These are phyloP conservation scores for Mortierella sp. DNA, from an alignment of 371 early-diverging fungal species.

Conservation along the genomic window DNA sequence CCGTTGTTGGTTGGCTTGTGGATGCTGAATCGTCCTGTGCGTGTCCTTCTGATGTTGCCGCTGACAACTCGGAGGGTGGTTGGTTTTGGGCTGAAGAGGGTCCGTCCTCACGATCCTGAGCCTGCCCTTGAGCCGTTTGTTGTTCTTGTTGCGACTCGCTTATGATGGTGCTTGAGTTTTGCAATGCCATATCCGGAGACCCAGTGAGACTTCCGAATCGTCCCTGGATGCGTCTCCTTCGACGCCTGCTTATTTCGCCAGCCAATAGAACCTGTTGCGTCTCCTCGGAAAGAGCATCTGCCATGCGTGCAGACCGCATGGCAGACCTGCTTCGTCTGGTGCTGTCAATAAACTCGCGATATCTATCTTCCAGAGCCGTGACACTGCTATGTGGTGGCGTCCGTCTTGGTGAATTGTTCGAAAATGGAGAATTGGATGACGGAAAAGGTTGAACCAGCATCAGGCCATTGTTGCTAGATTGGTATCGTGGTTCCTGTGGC, in stretches of 20 bases:
- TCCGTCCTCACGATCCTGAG: neutral
- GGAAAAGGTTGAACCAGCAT: conserved; percentile 32
- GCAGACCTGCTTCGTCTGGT: conserved; percentile 33
- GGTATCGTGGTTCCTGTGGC: conserved; percentile 18
- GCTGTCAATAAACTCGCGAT: conserved; percentile 30
- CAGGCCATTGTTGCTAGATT: conserved; percentile 24
- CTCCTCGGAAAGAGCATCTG: conserved; percentile 31
- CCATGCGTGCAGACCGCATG: conserved; percentile 26
- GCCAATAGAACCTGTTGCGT: conserved; percentile 32
- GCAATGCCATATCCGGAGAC: conserved; percentile 23
- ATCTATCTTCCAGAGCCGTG: conserved; percentile 15
- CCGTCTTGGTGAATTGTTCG: conserved; percentile 2
- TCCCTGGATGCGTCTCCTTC: conserved; percentile 28
- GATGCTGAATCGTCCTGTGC: too few relatives aligned
- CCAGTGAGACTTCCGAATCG: conserved; percentile 11
- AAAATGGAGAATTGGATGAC: conserved; percentile 13
- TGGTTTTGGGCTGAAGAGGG: neutral
- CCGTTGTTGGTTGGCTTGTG: too few relatives aligned
- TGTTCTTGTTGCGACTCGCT: conserved; percentile 25
- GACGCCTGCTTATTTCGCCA: conserved; percentile 41
- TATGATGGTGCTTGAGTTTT: conserved; percentile 36
- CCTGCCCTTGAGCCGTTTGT: conserved; percentile 7
- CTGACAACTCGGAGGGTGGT: neutral
- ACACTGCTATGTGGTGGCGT: too few relatives aligned
- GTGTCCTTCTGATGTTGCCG: too few relatives aligned